phyloP scores from a whole-genome alignment of 2,329 filamentous ascomycete genomes.

The Pseudopyrenochaeta lycopersici region DNA sequence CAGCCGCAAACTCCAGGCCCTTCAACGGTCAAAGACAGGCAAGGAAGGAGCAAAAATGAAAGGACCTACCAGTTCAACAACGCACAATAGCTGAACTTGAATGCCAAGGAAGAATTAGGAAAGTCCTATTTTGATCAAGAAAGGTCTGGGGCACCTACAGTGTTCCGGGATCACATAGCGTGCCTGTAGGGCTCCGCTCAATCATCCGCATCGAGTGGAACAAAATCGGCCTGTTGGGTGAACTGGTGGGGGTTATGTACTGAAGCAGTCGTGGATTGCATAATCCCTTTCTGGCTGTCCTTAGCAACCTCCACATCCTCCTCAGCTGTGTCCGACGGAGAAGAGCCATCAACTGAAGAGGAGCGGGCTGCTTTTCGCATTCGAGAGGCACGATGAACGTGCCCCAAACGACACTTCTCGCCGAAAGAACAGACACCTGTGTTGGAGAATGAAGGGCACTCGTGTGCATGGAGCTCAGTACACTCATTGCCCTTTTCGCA shows the following conservation, averaged over 20 bases:
- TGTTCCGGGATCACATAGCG: slow-evolving; percentile 6
- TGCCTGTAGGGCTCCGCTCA: slow-evolving; percentile 8
- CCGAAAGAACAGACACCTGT: slow-evolving; percentile 78
- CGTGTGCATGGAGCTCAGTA: slow-evolving; percentile 83
- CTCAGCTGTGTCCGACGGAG: slow-evolving; percentile 12
- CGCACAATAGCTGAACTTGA: slow-evolving; percentile 15
- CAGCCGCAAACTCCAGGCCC: slow-evolving; percentile 8
- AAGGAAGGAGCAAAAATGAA: slow-evolving; percentile 9
- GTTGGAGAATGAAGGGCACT: slow-evolving; percentile 96
- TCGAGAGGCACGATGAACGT: slow-evolving; percentile 68
- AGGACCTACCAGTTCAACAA: slow-evolving; percentile 27
- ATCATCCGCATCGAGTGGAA: slow-evolving; percentile 33
- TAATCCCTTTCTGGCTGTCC: slow-evolving; percentile 1
- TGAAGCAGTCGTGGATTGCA: neutral
- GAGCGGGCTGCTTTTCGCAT: slow-evolving; percentile 30
- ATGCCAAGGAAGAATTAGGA: slow-evolving; percentile 21
- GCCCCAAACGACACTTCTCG: slow-evolving; percentile 82
- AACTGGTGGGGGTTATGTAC: slow-evolving; percentile 27
- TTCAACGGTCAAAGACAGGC: slow-evolving; percentile 21
- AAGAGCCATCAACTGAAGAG: slow-evolving; percentile 18
- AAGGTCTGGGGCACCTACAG: slow-evolving; percentile 25
- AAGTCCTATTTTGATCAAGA: neutral
- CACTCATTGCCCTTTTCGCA: slow-evolving; percentile 84
- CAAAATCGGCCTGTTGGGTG: slow-evolving; percentile 42
- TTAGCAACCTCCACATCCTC: slow-evolving; percentile 16